Conservation (phyloP, 140 eudicot genomes). For the Eryngium alpinum region DNA sequence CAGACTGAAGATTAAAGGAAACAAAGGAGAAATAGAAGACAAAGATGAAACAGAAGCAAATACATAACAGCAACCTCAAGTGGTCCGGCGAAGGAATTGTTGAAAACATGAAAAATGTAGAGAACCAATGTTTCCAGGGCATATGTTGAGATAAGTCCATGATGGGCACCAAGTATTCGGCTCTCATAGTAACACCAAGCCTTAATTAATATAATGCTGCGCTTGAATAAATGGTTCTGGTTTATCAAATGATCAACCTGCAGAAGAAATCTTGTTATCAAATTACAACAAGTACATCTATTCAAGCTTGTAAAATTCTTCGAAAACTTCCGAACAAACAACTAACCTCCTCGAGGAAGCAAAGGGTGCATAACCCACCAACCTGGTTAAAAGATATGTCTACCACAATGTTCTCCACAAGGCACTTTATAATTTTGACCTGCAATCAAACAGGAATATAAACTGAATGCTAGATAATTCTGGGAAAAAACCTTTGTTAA, state of each 20-base stretch:
- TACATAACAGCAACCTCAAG: conserved; percentile 60
- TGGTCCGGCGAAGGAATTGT: conserved; percentile 87
- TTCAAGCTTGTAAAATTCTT: background rate
- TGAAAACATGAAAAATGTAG: conserved; percentile 89
- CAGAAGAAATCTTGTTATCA: conserved; percentile 19
- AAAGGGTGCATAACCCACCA: conserved; percentile 97
- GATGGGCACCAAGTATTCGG: conserved; percentile 96
- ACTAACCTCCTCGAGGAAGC: conserved; percentile 94
- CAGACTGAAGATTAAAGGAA: conserved; percentile 7
- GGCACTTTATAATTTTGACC: conserved; percentile 96
- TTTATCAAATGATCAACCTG: conserved; percentile 87
- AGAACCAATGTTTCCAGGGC: conserved; percentile 95
- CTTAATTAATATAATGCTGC: conserved; percentile 93
- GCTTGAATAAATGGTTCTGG: conserved; percentile 89
- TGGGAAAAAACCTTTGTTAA: no score
- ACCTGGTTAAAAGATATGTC: conserved; percentile 97
- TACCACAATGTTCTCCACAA: conserved; percentile 93
- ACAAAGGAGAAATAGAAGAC: background rate
- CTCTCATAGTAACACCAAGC: conserved; percentile 99
- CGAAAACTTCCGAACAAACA: conserved; percentile 1
- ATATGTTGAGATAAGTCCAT: conserved; percentile 94
- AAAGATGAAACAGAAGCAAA: background rate
- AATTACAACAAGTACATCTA: background rate
- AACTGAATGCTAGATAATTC: background rate
- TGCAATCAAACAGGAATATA: conserved; percentile 23